Percentiles rank a stretch among this genome's conserved stretches.
phyloP scores from a whole-genome alignment of 2,329 filamentous ascomycete genomes.

The Aspergillus proliferans region DNA sequence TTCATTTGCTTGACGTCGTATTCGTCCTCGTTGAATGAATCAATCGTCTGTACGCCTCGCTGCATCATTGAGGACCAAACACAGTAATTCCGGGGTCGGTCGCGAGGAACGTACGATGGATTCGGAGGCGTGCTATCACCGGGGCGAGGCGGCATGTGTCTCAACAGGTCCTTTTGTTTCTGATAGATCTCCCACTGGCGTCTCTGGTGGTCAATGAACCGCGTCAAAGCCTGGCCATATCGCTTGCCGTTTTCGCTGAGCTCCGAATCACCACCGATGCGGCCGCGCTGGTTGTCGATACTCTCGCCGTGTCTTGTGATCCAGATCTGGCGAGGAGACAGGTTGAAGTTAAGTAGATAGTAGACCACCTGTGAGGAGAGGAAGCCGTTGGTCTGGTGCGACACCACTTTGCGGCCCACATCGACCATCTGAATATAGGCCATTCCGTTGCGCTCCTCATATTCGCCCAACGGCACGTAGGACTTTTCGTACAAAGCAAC shows the following conservation, averaged over 20 bases:
- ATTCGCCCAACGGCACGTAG: constrained; percentile 83
- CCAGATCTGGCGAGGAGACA: constrained; percentile 94
- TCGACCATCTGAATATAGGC: constrained; percentile 98
- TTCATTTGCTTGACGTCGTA: constrained; percentile 97
- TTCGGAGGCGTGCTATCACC: constrained; percentile 94
- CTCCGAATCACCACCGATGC: constrained; percentile 83
- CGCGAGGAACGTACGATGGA: constrained; percentile 60
- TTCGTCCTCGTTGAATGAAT: constrained; percentile 90
- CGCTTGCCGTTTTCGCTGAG: constrained; percentile 72
- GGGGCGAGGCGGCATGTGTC: constrained; percentile 79
- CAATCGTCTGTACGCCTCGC: constrained; percentile 78
- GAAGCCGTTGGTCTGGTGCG: constrained; percentile 86
- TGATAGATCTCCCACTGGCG: constrained; percentile 78
- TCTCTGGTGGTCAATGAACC: constrained; percentile 76
- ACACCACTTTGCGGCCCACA: constrained; percentile 87
- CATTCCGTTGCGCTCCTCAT: constrained; percentile 84
- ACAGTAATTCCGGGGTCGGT: constrained; percentile 78
- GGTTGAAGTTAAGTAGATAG: constrained; percentile 93
- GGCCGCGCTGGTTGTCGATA: constrained; percentile 75
- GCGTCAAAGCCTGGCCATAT: constrained; percentile 73
- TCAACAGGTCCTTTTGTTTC: constrained; percentile 66
- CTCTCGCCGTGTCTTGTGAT: constrained; percentile 94
- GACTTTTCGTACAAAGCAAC: constrained; percentile 91
- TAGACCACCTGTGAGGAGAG: constrained; percentile 87
- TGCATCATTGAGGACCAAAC: constrained; percentile 98